These are phyloP conservation scores for Ogataea neopini DNA, from an alignment of 805 yeast genomes.

Conservation along the genomic window DNA sequence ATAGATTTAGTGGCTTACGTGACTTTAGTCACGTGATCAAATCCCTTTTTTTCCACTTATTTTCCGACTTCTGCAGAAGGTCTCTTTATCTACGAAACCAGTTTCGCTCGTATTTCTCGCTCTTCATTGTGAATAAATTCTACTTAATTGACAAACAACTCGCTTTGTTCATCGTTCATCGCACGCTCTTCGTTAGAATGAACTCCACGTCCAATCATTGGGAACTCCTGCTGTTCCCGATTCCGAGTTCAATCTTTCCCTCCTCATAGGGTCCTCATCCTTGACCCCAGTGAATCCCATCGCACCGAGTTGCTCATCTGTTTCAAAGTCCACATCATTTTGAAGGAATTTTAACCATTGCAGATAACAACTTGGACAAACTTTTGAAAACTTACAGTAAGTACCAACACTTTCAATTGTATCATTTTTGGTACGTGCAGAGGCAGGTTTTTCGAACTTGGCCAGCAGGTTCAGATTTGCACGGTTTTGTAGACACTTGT, in stretches of 20 bases:
- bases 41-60: too few relatives aligned
- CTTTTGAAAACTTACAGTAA: conserved; percentile 31
- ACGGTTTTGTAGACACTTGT: conserved; percentile 29
- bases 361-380: conserved; percentile 29
- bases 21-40: too few relatives aligned
- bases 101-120: too few relatives aligned
- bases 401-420: conserved; percentile 5
- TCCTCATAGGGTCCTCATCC: conserved; percentile 7
- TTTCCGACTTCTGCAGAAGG: too few relatives aligned
- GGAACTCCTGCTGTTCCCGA: conserved; percentile 36
- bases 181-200: conserved; percentile 36
- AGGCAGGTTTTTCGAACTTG: conserved; percentile 34
- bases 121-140: too few relatives aligned
- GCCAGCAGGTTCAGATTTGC: conserved; percentile 38
- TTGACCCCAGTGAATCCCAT: conserved; percentile 2
- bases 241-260: conserved; percentile 36
- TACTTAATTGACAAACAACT: too few relatives aligned
- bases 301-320: conserved; percentile 11
- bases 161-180: too few relatives aligned
- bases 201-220: conserved; percentile 56
- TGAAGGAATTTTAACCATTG: conserved; percentile 30
- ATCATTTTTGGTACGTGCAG: conserved; percentile 4
- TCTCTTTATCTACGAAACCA: too few relatives aligned
- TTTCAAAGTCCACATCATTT: conserved; percentile 29
- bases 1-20: too few relatives aligned